Percentiles rank a stretch among this genome's conserved stretches.
phyloP scores from a whole-genome alignment of 2,329 filamentous ascomycete species.

The Botrytis pseudocinerea region DNA sequence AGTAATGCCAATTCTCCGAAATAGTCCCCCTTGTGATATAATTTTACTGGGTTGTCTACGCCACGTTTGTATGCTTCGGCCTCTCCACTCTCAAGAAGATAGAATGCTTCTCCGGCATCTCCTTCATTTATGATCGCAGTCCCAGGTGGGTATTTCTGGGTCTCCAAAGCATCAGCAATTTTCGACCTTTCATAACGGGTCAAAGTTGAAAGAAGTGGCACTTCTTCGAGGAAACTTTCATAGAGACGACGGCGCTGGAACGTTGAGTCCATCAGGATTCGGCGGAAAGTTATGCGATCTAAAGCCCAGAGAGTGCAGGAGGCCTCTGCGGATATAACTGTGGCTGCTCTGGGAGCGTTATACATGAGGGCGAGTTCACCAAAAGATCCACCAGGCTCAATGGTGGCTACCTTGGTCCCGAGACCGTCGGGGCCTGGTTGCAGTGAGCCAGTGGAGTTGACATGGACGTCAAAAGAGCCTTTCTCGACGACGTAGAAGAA shows the following conservation, averaged over 20 bases:
- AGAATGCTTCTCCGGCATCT: slow-evolving; percentile 89
- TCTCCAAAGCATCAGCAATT: slow-evolving; percentile 94
- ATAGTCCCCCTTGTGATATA: slow-evolving; percentile 90
- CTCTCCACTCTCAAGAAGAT: slow-evolving; percentile 82
- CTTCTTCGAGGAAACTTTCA: slow-evolving; percentile 93
- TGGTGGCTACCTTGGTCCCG: slow-evolving; percentile 77
- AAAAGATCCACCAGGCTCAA: slow-evolving; percentile 88
- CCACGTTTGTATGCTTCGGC: slow-evolving; percentile 85
- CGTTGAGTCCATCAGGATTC: slow-evolving; percentile 96
- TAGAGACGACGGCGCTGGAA: slow-evolving; percentile 96
- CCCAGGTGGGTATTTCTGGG: slow-evolving; percentile 77
- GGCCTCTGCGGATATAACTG: slow-evolving; percentile 79
- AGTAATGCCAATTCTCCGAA: slow-evolving; percentile 94
- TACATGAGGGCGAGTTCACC: slow-evolving; percentile 98
- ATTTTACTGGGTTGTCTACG: slow-evolving; percentile 67
- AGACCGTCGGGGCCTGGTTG: slow-evolving; percentile 80
- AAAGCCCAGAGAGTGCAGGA: slow-evolving; percentile 87
- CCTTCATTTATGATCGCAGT: slow-evolving; percentile 88
- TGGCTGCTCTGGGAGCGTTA: slow-evolving; percentile 93
- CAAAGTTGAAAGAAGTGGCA: slow-evolving; percentile 78
- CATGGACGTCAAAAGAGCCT: slow-evolving; percentile 86
- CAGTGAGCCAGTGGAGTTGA: slow-evolving; percentile 74
- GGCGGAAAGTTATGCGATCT: slow-evolving; percentile 93
- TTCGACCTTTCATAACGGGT: slow-evolving; percentile 94
- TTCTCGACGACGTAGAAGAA: slow-evolving; percentile 98